Evolutionary conservation across 106 monocot species (phyloP).

Genomic region (Apostasia ramifera): DNA sequence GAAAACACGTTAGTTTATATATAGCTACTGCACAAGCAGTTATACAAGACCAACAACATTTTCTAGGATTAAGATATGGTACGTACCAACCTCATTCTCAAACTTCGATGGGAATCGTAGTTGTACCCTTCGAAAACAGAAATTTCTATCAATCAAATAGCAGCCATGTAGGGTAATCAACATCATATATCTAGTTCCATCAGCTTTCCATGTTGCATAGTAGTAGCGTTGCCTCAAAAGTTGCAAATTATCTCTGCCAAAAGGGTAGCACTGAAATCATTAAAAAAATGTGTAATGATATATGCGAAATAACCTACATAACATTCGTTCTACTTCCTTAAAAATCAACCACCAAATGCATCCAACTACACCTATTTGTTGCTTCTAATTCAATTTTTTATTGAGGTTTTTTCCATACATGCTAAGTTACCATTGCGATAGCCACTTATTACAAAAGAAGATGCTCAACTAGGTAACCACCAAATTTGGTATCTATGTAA

Average conservation of each 20-base stretch:
- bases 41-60: background rate
- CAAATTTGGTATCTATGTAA: too few relatives aligned
- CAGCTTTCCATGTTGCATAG: constrained; percentile 99
- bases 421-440: too few relatives aligned
- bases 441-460: too few relatives aligned
- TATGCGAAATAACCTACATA: too few relatives aligned
- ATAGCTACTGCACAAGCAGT: background rate
- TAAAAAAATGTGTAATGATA: too few relatives aligned
- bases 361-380: too few relatives aligned
- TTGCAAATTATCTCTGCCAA: constrained; percentile 81
- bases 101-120: constrained; percentile 76
- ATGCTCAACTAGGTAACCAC: too few relatives aligned
- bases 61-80: constrained; percentile 9
- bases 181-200: constrained; percentile 99
- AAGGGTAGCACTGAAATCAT: too few relatives aligned
- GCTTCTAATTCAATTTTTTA: too few relatives aligned
- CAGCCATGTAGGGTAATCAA: constrained; percentile 77
- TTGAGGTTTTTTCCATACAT: too few relatives aligned
- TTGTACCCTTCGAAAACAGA: constrained; percentile 87
- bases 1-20: background rate
- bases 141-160: constrained; percentile 89
- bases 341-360: too few relatives aligned
- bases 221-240: constrained; percentile 87
- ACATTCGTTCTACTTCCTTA: too few relatives aligned
- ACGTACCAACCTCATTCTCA: constrained; percentile 36